Conservation (phyloP, 371 early-diverging fungal species). For the Mucor velutinosus region DNA sequence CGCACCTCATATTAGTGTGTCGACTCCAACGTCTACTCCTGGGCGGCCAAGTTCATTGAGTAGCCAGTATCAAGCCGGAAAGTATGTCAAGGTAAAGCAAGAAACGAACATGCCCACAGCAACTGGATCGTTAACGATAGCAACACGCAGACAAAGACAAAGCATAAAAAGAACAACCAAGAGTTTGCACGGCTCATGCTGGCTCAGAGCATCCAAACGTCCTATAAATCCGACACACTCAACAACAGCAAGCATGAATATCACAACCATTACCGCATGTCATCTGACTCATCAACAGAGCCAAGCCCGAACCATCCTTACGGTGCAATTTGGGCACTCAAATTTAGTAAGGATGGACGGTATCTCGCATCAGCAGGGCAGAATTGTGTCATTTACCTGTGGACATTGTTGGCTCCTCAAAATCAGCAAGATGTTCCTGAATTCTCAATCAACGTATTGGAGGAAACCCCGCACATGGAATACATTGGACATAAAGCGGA, state of each 20-base stretch:
- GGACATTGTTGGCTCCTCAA: slow-evolving; percentile 37
- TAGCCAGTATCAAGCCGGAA: neutral
- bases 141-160: slow-evolving; percentile 16
- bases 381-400: slow-evolving; percentile 71
- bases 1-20: slow-evolving; percentile 13
- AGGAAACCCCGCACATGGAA: slow-evolving; percentile 62
- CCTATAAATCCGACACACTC: neutral
- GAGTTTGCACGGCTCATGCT: slow-evolving; percentile 34
- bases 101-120: neutral
- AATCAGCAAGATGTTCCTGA: neutral
- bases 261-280: neutral
- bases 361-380: slow-evolving; percentile 83
- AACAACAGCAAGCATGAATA: neutral
- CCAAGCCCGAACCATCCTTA: slow-evolving; percentile 18
- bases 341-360: slow-evolving; percentile 75
- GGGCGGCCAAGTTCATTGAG: neutral
- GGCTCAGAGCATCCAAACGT: slow-evolving; percentile 34
- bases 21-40: neutral
- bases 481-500: slow-evolving; percentile 73
- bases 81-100: slow-evolving; percentile 7
- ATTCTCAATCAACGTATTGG: slow-evolving; percentile 54
- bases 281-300: slow-evolving; percentile 6
- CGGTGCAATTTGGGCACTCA: slow-evolving; percentile 54
- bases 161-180: slow-evolving; percentile 25
- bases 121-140: neutral